These are phyloP conservation scores for Saprolegnia parasitica DNA, from an alignment of 352 stramenopile genomes.

Conservation along the genomic window DNA sequence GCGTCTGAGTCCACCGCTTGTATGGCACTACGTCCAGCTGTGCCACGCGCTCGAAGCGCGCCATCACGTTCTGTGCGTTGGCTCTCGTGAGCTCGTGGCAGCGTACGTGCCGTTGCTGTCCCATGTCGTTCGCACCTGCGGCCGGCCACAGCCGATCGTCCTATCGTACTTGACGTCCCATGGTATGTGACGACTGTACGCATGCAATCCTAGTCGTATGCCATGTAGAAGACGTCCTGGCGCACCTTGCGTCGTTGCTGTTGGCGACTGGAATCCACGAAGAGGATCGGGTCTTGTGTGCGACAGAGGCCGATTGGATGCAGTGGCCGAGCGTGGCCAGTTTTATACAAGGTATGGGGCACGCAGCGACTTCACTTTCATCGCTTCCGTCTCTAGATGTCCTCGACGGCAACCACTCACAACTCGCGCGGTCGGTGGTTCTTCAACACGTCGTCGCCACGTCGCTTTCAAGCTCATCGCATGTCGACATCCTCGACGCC, in stretches of 20 bases:
- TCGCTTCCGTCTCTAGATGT: constrained; percentile 7
- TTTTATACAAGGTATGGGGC: background rate
- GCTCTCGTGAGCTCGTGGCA: background rate
- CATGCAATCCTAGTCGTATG: too few species aligned
- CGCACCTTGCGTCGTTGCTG: too few species aligned
- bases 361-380: too few species aligned
- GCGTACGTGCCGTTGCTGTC: background rate
- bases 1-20: background rate
- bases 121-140: background rate
- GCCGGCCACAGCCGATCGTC: too few species aligned
- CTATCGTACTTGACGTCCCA: background rate
- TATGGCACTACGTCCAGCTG: background rate
- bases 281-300: too few species aligned
- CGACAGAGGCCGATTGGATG: too few species aligned
- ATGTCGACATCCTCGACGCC: constrained; percentile 3
- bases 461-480: background rate
- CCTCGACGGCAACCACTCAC: background rate
- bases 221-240: too few species aligned
- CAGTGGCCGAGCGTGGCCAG: too few species aligned
- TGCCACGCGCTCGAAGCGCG: background rate
- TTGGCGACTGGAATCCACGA: too few species aligned
- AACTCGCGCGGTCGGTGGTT: background rate
- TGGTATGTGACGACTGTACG: background rate
- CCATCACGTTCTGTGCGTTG: background rate
- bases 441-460: background rate